Conservation (phyloP, 2,329 filamentous ascomycete species). For the Ceratocystis smalleyi region DNA sequence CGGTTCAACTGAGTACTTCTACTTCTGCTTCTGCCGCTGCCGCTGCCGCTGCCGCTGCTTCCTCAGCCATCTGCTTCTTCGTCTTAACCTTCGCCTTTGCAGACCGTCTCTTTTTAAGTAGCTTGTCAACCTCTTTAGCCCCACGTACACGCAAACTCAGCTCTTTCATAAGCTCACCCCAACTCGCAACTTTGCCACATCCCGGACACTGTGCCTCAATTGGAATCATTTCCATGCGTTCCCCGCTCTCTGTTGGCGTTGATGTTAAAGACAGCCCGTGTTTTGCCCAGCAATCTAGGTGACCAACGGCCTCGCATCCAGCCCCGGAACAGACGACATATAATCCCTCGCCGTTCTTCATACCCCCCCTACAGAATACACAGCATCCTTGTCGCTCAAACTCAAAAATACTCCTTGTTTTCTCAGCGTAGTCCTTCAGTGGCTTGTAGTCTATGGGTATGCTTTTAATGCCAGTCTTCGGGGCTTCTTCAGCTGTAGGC, state of each 20-base stretch:
- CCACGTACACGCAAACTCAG: constrained; percentile 59
- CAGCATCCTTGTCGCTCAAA: constrained; percentile 43
- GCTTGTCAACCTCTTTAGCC: constrained; percentile 49
- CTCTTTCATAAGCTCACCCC: constrained; percentile 71
- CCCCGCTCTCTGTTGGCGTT: constrained; percentile 20
- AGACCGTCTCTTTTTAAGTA: constrained; percentile 41
- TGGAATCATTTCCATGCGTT: constrained; percentile 43
- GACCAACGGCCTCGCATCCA: constrained; percentile 41
- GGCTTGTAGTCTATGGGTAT: constrained; percentile 40
- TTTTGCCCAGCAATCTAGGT: constrained; percentile 43
- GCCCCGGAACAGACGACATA: constrained; percentile 41
- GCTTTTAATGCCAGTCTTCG: constrained; percentile 35
- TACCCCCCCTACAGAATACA: constrained; percentile 33
- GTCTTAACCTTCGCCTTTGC: constrained; percentile 19
- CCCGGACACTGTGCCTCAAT: constrained; percentile 52
- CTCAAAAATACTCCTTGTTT: constrained; percentile 36
- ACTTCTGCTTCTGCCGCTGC: neutral
- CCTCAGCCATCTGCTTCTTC: neutral
- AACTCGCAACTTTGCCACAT: constrained; percentile 48
- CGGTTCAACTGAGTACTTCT: too few species aligned
- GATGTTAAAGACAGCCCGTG: constrained; percentile 29
- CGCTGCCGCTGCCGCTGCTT: neutral
- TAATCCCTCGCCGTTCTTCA: constrained; percentile 35
- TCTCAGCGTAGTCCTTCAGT: constrained; percentile 39
- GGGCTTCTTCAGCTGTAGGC: constrained; percentile 6